These are phyloP conservation scores for Globisporangium acanthophoron DNA, from an alignment of 352 stramenopile genomes.

Conservation along the genomic window DNA sequence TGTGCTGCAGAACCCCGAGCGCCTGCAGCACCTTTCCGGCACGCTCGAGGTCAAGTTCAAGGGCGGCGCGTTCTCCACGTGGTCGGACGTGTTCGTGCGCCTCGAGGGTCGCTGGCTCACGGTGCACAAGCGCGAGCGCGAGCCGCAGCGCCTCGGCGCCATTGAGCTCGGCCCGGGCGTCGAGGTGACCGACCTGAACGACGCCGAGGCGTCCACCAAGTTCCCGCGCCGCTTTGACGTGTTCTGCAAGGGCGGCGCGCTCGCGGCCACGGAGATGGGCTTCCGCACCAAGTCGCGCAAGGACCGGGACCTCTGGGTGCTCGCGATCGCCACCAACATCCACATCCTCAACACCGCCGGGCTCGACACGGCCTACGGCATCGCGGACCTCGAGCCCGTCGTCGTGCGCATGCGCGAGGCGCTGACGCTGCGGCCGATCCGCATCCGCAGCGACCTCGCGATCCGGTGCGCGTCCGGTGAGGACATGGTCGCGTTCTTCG, in stretches of 20 bases:
- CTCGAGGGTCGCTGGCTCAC: slow-evolving; percentile 29
- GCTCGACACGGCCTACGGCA: slow-evolving; percentile 40
- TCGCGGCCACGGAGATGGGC: slow-evolving; percentile 63
- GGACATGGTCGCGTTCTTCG: slow-evolving; percentile 63
- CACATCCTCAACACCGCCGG: slow-evolving; percentile 44
- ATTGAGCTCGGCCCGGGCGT: slow-evolving; percentile 69
- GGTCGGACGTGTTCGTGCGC: slow-evolving; percentile 23
- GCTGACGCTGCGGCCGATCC: slow-evolving; percentile 51
- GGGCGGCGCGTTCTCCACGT: slow-evolving; percentile 22
- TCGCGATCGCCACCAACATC: slow-evolving; percentile 60
- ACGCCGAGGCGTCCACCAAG: slow-evolving; percentile 57
- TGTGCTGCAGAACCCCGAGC: slow-evolving; percentile 2
- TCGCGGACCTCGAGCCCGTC: slow-evolving; percentile 50
- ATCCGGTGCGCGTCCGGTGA: slow-evolving; percentile 65
- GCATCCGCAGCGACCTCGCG: slow-evolving; percentile 56
- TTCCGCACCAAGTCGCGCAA: slow-evolving; percentile 78
- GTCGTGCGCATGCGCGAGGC: slow-evolving; percentile 48
- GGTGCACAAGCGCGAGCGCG: slow-evolving; percentile 34
- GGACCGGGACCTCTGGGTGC: slow-evolving; percentile 70
- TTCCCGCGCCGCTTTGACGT: slow-evolving; percentile 76
- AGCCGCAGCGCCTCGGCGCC: slow-evolving; percentile 46
- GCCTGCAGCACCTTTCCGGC: slow-evolving; percentile 16
- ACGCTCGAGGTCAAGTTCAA: slow-evolving; percentile 29
- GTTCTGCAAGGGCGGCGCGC: slow-evolving; percentile 56
- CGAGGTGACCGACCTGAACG: slow-evolving; percentile 51